These are phyloP conservation scores for Passalora sequoiae DNA, from an alignment of 2,329 filamentous ascomycete species.

Conservation along the genomic window DNA sequence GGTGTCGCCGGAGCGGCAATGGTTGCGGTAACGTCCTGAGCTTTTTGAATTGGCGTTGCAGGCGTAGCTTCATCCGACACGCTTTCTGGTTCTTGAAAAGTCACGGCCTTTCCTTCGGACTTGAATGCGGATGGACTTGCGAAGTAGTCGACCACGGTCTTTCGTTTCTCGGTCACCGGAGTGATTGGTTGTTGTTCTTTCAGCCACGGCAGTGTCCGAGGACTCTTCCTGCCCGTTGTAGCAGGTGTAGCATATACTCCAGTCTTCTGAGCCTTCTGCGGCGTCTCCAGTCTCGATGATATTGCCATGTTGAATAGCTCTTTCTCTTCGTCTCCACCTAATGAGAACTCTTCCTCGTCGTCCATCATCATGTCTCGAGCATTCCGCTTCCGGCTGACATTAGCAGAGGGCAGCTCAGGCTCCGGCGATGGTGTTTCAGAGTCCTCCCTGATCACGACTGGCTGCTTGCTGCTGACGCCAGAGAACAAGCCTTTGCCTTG, in stretches of 20 bases:
- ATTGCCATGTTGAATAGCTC: conserved; percentile 29
- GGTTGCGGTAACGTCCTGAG: conserved; percentile 3
- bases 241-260: conserved; percentile 37
- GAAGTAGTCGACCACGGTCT: conserved; percentile 23
- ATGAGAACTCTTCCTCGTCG: conserved; percentile 33
- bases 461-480: not conserved
- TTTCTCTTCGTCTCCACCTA: conserved; percentile 32
- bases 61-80: not conserved
- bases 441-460: conserved; percentile 4
- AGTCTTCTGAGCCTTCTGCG: conserved; percentile 38
- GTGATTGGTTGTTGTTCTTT: conserved; percentile 20
- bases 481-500: conserved; percentile 9
- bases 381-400: conserved; percentile 30
- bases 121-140: conserved; percentile 24
- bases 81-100: not conserved
- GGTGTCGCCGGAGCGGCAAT: conserved; percentile 15
- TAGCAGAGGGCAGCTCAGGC: conserved; percentile 8
- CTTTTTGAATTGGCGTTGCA: conserved; percentile 2
- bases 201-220: conserved; percentile 39
- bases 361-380: conserved; percentile 24
- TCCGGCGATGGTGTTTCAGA: conserved; percentile 20
- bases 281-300: conserved; percentile 33
- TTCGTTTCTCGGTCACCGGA: conserved; percentile 29
- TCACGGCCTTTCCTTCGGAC: conserved; percentile 15
- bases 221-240: conserved; percentile 26